Evolutionary conservation across 2,329 filamentous ascomycete genomes (phyloP).

Genomic region (Colletotrichum sp.): DNA sequence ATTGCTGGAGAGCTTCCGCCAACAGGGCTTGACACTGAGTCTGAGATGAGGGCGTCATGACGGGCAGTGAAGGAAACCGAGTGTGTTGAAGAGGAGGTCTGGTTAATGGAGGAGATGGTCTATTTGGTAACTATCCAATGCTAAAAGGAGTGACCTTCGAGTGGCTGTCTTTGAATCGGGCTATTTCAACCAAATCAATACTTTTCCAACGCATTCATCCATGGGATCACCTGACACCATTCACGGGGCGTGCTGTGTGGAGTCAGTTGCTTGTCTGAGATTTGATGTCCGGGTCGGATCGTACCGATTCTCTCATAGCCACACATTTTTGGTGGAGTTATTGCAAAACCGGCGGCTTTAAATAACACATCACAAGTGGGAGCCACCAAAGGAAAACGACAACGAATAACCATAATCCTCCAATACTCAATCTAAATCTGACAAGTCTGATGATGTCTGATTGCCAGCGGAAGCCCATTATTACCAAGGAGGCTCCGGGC

Average conservation of each 20-base stretch:
- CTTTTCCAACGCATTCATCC: not conserved
- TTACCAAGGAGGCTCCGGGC: not conserved
- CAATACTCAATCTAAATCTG: not conserved
- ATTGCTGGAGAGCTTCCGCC: not conserved
- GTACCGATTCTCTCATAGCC: not conserved
- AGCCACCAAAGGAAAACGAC: not conserved
- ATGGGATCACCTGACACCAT: not conserved
- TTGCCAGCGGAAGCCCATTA: not conserved
- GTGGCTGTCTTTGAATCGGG: not conserved
- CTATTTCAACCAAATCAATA: not conserved
- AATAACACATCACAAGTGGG: not conserved
- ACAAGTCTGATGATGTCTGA: not conserved
- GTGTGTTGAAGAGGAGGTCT: not conserved
- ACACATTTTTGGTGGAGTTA: not conserved
- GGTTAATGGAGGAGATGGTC: not conserved
- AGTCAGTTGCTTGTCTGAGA: fast-evolving
- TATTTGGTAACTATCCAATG: not conserved
- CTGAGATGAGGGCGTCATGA: not conserved
- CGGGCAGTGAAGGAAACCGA: not conserved
- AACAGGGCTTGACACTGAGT: not conserved
- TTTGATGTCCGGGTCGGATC: not conserved
- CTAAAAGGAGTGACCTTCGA: not conserved
- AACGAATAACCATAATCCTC: not conserved
- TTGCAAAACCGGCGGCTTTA: not conserved
- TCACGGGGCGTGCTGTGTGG: not conserved